Evolutionary conservation across 2,329 filamentous ascomycete genomes (phyloP), one percentile per base, ranked within the genome.

Genomic region (Fusarium euwallaceae): DNA sequence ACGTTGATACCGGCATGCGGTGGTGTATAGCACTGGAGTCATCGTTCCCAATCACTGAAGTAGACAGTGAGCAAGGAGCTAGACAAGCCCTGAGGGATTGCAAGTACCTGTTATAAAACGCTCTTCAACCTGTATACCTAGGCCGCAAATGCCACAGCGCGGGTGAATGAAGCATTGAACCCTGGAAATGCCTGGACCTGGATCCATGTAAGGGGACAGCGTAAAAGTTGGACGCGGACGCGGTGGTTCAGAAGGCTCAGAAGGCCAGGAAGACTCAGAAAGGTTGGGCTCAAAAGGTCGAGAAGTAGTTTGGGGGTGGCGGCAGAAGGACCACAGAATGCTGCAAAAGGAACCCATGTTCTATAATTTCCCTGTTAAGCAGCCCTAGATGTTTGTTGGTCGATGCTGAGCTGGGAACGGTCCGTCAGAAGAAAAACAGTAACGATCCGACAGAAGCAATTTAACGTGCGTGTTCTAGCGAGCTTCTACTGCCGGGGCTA

Each of bases 401-500:
- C 66, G 53, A 56, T 72, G 34, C 61, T 34, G 60, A 48, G 72
- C 64, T 75, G 55, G 39, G 66, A 65, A 65, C 53, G 65, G 17
- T 32, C 41, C 12, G 20, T 36, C 56, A 62, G 48, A 56, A 69
- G 32, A 66, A 58, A 66, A n/a, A 59, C 34, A 59, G 27, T 24
- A 62, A 39, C n/a, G 41, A 67, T 43, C 60, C 43, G 61, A 66
- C 55, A 67, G 72, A 75, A 75, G 67, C 71, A 78, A 75, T 72
- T 71, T 75, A 63, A 70, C 58, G 61, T 69, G 70, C 69, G 69
- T 65, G 72, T 78, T 78, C 77, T 79, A 78, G 77, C 71, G 77
- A 73, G 74, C 69, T 79, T 79, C 77, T 66, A 79, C 55, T 66
- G 74, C 76, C 63, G 64, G 77, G 76, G 72, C 61, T 56, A 59